These are phyloP conservation scores for Shiraia sp. DNA, from an alignment of 2,329 filamentous ascomycete genomes.

Conservation along the genomic window DNA sequence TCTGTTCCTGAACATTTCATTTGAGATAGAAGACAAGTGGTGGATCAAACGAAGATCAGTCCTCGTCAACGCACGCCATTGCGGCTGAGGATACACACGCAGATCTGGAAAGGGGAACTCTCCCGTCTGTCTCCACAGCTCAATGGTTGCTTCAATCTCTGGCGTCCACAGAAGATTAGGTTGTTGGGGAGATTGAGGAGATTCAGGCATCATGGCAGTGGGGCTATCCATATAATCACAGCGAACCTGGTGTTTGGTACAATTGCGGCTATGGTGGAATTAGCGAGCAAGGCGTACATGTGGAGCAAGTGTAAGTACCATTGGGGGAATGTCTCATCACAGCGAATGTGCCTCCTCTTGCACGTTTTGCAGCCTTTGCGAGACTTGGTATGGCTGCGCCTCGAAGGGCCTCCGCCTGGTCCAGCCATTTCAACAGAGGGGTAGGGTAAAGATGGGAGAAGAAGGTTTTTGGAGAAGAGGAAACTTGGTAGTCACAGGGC, in stretches of 20 bases:
- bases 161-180: conserved; percentile 80
- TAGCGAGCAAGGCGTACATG: conserved; percentile 14
- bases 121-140: conserved; percentile 81
- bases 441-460: too few species aligned
- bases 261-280: conserved; percentile 74
- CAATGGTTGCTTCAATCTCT: conserved; percentile 78
- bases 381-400: conserved; percentile 95
- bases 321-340: conserved; percentile 96
- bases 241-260: conserved; percentile 97
- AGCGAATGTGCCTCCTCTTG: conserved; percentile 95
- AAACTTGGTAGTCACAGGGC: too few species aligned
- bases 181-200: conserved; percentile 55
- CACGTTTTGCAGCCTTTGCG: conserved; percentile 98
- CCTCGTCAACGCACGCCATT: conserved; percentile 71
- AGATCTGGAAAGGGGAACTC: conserved; percentile 84
- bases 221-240: conserved; percentile 96
- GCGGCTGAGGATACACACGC: conserved; percentile 73
- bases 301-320: conserved; percentile 64
- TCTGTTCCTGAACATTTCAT: conserved; percentile 76
- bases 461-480: too few species aligned
- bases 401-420: conserved; percentile 89
- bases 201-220: conserved; percentile 63
- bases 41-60: conserved; percentile 88
- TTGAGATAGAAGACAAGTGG: conserved; percentile 83
- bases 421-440: conserved; percentile 75